Evolutionary conservation across 345 rosid species (phyloP), one percentile per base, ranked within the genome.

Genomic region (Tarenaya hassleriana): DNA sequence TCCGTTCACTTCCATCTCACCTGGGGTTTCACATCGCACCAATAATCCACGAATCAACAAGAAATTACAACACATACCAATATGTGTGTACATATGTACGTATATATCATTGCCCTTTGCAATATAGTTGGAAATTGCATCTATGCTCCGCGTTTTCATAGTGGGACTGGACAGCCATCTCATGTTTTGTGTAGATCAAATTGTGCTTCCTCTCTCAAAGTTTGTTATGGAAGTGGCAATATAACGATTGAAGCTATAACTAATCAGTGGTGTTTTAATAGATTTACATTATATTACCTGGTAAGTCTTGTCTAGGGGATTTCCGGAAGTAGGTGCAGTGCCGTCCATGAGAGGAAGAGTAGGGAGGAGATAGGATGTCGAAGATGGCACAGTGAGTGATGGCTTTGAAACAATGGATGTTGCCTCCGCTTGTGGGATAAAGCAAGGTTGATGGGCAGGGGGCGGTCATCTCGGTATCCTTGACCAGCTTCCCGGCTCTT

Each of bases 341-440:
- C 5, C 90, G 72, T 16, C 86, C 86, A 24, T 73, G 63, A 44
- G 75, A 68, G 8, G 88, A 58, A 20, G 88, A 80, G 69, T 78
- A 84, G 4, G 95, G 95, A 33, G 95, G 95, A 42, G 95, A 69
- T 52, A 86, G 67, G 59, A 86, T 77, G 45, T 86, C 95, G 34
- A 86, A 82, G 51, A 86, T 67, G 27, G 95, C 95, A 60, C 95
- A 86, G 21, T 85, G 90, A 27, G 88, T 73, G 40, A 73, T 43
- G n/a, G 95, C 95, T 71, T 62, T 81, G 71, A 91, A 91, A 73
- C 82, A 76, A 63, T 82, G 98, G 21, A 91, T 80, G 67, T 91
- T 84, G 50, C 84, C 98, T 3, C 96, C 98, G 4, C 60, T 73
- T 35, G 68, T 75, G 33, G 96, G 96, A 66, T 82, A 84, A 39